Evolutionary conservation across 176 grass and related monocot genomes (phyloP), one percentile per base, ranked within the genome.

Genomic region (Bothriochloa decipiens): DNA sequence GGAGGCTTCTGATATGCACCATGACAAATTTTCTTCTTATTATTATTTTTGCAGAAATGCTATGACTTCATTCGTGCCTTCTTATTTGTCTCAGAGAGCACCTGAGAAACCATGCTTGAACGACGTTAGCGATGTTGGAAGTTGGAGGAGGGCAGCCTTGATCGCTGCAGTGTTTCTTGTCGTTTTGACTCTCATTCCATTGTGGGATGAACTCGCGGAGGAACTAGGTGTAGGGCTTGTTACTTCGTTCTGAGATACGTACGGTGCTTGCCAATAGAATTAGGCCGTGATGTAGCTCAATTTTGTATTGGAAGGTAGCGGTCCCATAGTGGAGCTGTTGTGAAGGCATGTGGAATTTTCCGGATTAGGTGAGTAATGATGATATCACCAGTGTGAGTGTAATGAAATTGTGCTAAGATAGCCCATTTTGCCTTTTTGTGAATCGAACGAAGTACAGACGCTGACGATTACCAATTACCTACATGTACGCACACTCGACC

Each of bases 151-250:
- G 70, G 86, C 86, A 41, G 83, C 91, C 43, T 67, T 99, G 82
- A 72, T 85, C 57, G 69, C 81, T 17, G 83, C 88, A 8, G 82
- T 95, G 55, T 86, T 94, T 82, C 88, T 99, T 82, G 96, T 96
- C 29, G 78, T 94, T 10, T 60, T 94, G 40, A 99, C 92, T 28
- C 93, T 99, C 42, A 94, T 99, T 68, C 96, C 96, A 0, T 16
- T 99, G 32, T 96, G 91, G 93, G 96, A 99, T 71, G 96, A 99
- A 42, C 91, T 99, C 47, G 96, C 93, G 22, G 96, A 99, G 87
- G 96, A 99, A 6, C 81, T 99, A 75, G 96, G 96, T 16, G 80
- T 99, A 79, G 96, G 96, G 23, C 89, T 99, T 33, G 93, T 92
- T 15, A 82, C 83, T 33, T 78, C 89, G 12, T 94, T 99, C 42